Evolutionary conservation across 768 basidiomycete species (phyloP).

Genomic region (Hygrocybe coccinea): DNA sequence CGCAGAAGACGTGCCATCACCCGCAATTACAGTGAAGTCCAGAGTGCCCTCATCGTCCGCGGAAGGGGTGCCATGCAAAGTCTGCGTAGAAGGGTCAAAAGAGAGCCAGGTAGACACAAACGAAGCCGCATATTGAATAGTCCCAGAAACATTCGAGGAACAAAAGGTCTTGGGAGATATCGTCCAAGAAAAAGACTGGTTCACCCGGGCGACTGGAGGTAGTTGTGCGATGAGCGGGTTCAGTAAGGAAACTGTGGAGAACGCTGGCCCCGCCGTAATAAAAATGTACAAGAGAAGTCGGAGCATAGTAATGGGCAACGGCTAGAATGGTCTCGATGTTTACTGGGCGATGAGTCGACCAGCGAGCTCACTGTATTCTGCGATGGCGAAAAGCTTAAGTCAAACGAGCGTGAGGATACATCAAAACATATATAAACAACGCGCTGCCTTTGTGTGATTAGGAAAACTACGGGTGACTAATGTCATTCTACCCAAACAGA

Average conservation of each 20-base stretch:
- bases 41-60: conserved; percentile 57
- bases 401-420: not conserved
- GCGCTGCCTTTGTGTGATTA: conserved; percentile 8
- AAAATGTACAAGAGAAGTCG: conserved; percentile 53
- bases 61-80: conserved; percentile 68
- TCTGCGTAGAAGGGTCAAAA: conserved; percentile 57
- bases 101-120: conserved; percentile 70
- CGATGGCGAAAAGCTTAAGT: too few relatives aligned
- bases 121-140: conserved; percentile 47
- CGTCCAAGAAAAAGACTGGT: conserved; percentile 62
- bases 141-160: conserved; percentile 39
- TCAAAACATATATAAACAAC: conserved; percentile 21
- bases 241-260: conserved; percentile 46
- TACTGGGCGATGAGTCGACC: conserved; percentile 48
- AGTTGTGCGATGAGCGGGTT: conserved; percentile 68
- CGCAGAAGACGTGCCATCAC: conserved; percentile 46
- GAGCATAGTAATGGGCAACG: conserved; percentile 57
- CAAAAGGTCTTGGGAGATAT: conserved; percentile 64
- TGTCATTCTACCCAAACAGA: too few relatives aligned
- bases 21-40: conserved; percentile 59
- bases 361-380: conserved; percentile 44
- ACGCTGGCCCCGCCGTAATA: conserved; percentile 33
- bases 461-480: not conserved
- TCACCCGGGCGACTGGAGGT: conserved; percentile 70
- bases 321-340: conserved; percentile 40